phyloP scores from a whole-genome alignment of 768 basidiomycete genomes.

The Hericium coralloides region DNA sequence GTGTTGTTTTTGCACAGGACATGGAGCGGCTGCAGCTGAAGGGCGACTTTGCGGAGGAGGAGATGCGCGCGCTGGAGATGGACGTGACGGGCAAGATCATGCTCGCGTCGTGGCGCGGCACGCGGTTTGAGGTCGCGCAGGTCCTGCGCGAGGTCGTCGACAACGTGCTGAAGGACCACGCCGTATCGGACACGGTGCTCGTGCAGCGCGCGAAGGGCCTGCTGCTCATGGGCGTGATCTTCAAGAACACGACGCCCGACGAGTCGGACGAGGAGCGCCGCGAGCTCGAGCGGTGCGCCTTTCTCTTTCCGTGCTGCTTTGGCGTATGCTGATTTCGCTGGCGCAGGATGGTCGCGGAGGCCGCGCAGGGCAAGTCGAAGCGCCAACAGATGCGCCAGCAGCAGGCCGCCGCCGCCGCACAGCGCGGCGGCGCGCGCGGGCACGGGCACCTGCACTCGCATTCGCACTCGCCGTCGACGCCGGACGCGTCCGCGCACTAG shows the following conservation, averaged over 20 bases:
- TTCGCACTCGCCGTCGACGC: neutral
- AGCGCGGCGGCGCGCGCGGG: neutral
- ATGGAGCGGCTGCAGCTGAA: constrained; percentile 86
- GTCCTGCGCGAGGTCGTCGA: constrained; percentile 85
- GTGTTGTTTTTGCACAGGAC: constrained; percentile 39
- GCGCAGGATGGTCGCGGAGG: constrained; percentile 77
- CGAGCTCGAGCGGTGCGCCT: constrained; percentile 78
- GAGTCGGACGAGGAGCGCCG: constrained; percentile 90
- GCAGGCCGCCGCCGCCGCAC: neutral
- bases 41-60: constrained; percentile 83
- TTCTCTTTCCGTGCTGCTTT: neutral
- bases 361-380: constrained; percentile 35
- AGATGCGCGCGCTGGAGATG: constrained; percentile 78
- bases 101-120: constrained; percentile 96
- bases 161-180: constrained; percentile 74
- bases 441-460: too few species aligned
- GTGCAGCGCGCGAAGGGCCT: constrained; percentile 83
- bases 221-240: constrained; percentile 82
- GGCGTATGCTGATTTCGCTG: neutral
- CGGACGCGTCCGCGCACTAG: neutral
- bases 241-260: constrained; percentile 79
- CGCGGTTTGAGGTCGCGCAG: constrained; percentile 88
- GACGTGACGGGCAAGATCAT: constrained; percentile 94
- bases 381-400: neutral
- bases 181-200: constrained; percentile 59